Evolutionary conservation across 257 asterid species (phyloP), one percentile per base, ranked within the genome.

Genomic region (Scutellaria minor): DNA sequence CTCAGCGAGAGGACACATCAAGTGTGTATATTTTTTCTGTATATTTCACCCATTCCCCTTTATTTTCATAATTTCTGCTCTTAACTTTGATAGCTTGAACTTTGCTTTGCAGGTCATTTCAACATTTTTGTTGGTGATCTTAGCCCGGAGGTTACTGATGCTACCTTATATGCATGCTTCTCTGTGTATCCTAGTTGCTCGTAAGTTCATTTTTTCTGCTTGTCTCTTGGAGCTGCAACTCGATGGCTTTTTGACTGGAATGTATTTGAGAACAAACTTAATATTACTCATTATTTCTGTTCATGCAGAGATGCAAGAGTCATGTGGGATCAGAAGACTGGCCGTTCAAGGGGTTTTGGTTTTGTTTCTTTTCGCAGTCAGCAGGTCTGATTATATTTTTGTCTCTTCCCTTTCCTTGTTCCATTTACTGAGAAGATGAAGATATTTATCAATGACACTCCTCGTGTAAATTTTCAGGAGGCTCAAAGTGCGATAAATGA

Each of bases 291-390:
- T 35, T 6, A 47, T 45, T 57, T 75, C 42, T 56, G 53, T 12
- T 73, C 48, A 64, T 88, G 60, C 78, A 92, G 97, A 66, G 96
- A 92, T 81, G 98, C 98, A 37, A 84, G 92, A 84, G 98, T 92
- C 52, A 90, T 92, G 98, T 92, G 98, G 98, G 98, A 90, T 72
- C 98, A 90, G 84, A 92, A 92, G 80, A 86, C 96, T 76, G 96
- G 98, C 24, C 94, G 96, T 42, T 92, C 98, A 5, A 84, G 98
- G 84, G 98, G 98, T 9, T 92, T 90, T 78, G 98, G 98, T 9
- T 92, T 92, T 77, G 96, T 90, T 46, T 92, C 95, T 75, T 92
- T 86, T 57, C 96, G 96, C 46, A 84, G 50, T 68, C 98, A 92
- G 86, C 96, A 87, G 96, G 97, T 88, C 45, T 46, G 73, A 24